These are phyloP conservation scores for Saccharomyces mikatae DNA, from an alignment of 805 yeast genomes.

Conservation along the genomic window DNA sequence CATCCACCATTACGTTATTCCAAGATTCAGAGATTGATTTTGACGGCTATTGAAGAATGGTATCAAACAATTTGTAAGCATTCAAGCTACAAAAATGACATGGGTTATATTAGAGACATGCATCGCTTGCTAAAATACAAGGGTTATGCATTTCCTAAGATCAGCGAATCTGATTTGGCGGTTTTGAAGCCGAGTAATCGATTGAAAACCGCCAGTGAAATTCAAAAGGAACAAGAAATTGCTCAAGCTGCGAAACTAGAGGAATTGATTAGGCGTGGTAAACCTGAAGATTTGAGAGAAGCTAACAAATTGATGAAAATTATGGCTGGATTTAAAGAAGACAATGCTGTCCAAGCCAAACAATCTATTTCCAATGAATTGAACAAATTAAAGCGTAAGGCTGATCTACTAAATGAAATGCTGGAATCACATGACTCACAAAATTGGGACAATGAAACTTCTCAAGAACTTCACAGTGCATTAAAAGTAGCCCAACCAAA, in stretches of 20 bases:
- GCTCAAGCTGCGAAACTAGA: conserved; percentile 91
- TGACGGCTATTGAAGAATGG: conserved; percentile 93
- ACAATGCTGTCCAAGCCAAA: conserved; percentile 51
- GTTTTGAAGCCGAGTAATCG: conserved; percentile 82
- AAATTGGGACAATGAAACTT: conserved; percentile 46
- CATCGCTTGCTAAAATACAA: conserved; percentile 77
- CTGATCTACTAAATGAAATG: conserved; percentile 81
- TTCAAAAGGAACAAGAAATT: conserved; percentile 80
- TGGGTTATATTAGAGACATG: conserved; percentile 89
- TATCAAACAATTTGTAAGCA: conserved; percentile 85
- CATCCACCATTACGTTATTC: conserved; percentile 80
- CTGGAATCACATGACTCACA: conserved; percentile 39
- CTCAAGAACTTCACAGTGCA: conserved; percentile 62
- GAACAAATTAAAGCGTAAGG: conserved; percentile 70
- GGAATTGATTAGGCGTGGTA: conserved; percentile 87
- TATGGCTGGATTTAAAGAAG: conserved; percentile 93
- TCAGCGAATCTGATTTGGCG: conserved; percentile 80
- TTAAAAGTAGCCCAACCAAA: conserved; percentile 78
- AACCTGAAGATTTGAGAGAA: conserved; percentile 86
- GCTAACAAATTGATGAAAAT: conserved; percentile 93
- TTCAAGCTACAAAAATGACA: conserved; percentile 78
- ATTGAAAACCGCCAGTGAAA: conserved; percentile 76
- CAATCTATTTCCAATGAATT: conserved; percentile 76
- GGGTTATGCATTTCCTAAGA: conserved; percentile 87
- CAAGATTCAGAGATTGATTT: conserved; percentile 68